Evolutionary conservation across 2,329 filamentous ascomycete species (phyloP), one percentile per base, ranked within the genome.

Genomic region (Emmonsia crescens): DNA sequence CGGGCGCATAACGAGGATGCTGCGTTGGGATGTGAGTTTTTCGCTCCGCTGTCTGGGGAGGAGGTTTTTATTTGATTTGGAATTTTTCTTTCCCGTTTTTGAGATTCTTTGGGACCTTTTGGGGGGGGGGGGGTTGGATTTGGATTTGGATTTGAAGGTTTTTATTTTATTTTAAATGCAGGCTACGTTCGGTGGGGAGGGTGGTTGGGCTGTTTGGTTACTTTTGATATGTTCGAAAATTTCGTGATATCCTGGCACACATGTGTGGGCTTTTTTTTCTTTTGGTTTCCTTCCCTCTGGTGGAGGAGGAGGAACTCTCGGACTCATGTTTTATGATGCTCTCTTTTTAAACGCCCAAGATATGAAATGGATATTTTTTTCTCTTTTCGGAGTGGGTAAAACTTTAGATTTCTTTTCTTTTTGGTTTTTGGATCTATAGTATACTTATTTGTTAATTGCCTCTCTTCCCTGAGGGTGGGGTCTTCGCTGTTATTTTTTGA

Each of bases 1-100:
- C 71, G 76, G 21, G 83, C 84, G 31, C 80, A 89, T 63, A 89
- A 92, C 63, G 75, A 79, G 60, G 83, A 84, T 14, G 81, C 78
- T 9, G 81, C 82, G 54, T 74, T 96, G 56, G 93, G 92, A 0
- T 95, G 90, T 72, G 84, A 89, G 66, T 96, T 95, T 74, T 77
- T 88, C 40, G 79, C 96, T 55, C 87, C 89, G 14, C 78, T 79
- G 66, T 78, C 82, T 57, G 89, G 89, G 3, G 83, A 88, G 73
- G 74, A 73, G n/a, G 73, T 81, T 48, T 80, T 72, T 67, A 67
- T 78, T 62, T 77, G 65, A 69, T 59, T 27, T 38, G 21, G 29
- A 3, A 21, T 49, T 49, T 56, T 48, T 31, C 27, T 27, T 52
- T 55, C 27, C 40, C 1, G 33, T 27, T 24, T 55, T 31, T 40